These are phyloP conservation scores for Nakaseomyces kungkrabaensis DNA, from an alignment of 1,139 yeast genomes.

Conservation along the genomic window DNA sequence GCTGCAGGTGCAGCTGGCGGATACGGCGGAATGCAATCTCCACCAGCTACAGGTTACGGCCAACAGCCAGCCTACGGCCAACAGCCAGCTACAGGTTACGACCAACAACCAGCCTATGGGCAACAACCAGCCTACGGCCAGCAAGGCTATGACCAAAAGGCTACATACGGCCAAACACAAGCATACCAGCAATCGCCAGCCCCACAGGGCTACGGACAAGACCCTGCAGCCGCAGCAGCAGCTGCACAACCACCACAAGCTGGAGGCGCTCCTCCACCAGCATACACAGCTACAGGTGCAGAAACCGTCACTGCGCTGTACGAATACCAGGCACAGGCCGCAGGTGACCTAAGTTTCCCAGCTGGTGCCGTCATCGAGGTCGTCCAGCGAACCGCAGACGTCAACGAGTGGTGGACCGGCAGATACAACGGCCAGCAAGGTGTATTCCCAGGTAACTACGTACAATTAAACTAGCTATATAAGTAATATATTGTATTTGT, in stretches of 20 bases:
- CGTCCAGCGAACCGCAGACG: slow-evolving; percentile 69
- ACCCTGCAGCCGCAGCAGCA: slow-evolving; percentile 7
- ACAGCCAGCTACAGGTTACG: slow-evolving; percentile 7
- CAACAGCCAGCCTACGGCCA: slow-evolving; percentile 9
- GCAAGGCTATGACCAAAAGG: slow-evolving; percentile 12
- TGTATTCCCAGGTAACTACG: slow-evolving; percentile 93
- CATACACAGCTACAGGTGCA: slow-evolving; percentile 11
- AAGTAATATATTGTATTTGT: not conserved
- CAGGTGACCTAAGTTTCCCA: slow-evolving; percentile 76
- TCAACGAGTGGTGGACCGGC: slow-evolving; percentile 99
- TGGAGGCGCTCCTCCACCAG: slow-evolving; percentile 11
- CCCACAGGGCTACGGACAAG: slow-evolving; percentile 10
- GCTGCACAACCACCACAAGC: slow-evolving; percentile 6
- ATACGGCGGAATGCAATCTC: slow-evolving; percentile 11
- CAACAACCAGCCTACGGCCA: slow-evolving; percentile 9
- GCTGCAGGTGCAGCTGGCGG: slow-evolving; percentile 13
- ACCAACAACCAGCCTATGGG: slow-evolving; percentile 21
- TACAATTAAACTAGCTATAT: slow-evolving; percentile 43
- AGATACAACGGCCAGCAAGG: slow-evolving; percentile 75
- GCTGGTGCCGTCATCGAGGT: slow-evolving; percentile 85
- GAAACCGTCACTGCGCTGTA: slow-evolving; percentile 68
- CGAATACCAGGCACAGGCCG: slow-evolving; percentile 76
- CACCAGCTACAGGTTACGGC: slow-evolving; percentile 23
- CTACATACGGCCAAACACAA: slow-evolving; percentile 3
- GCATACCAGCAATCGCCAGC: slow-evolving; percentile 14